These are phyloP conservation scores for Cordyceps militaris DNA, from an alignment of 2,329 filamentous ascomycete genomes.

Conservation along the genomic window DNA sequence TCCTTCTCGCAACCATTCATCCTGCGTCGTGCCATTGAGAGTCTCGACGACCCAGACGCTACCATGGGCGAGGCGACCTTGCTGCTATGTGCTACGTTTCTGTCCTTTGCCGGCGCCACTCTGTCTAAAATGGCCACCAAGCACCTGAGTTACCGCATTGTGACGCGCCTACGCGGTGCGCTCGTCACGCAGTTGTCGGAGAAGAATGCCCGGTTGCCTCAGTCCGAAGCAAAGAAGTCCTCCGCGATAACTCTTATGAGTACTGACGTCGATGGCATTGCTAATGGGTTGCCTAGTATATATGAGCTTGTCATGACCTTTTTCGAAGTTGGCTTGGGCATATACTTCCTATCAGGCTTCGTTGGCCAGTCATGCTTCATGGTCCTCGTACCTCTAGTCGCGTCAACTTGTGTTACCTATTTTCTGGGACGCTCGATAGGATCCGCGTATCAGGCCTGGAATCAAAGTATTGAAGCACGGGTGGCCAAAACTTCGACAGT, in stretches of 20 bases:
- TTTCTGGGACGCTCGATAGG: not conserved
- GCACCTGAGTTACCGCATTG: constrained; percentile 17
- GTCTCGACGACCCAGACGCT: not conserved
- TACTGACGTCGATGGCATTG: constrained; percentile 2
- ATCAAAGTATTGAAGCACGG: not conserved
- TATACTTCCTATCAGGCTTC: not conserved
- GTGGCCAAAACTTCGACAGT: not conserved
- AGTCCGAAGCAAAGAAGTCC: constrained; percentile 22
- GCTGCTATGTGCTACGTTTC: not conserved
- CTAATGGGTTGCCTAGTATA: not conserved
- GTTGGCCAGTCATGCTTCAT: not conserved
- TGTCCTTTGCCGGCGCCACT: not conserved
- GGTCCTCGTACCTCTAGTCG: not conserved
- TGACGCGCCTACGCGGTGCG: constrained; percentile 26
- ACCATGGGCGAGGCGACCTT: not conserved
- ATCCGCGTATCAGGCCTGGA: not conserved
- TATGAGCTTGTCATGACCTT: not conserved
- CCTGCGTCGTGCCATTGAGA: not conserved
- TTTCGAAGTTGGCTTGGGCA: not conserved
- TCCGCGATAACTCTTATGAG: constrained; percentile 9
- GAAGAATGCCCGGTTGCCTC: constrained; percentile 30
- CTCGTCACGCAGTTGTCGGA: constrained; percentile 40
- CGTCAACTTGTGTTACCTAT: not conserved
- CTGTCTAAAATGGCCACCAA: not conserved
- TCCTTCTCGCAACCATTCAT: not conserved